A percentile compares a stretch with the other conserved stretches of the same genome.
These are phyloP conservation scores for Plectosphaerella cucumerina DNA, from an alignment of 2,329 filamentous ascomycete genomes.

Conservation along the genomic window DNA sequence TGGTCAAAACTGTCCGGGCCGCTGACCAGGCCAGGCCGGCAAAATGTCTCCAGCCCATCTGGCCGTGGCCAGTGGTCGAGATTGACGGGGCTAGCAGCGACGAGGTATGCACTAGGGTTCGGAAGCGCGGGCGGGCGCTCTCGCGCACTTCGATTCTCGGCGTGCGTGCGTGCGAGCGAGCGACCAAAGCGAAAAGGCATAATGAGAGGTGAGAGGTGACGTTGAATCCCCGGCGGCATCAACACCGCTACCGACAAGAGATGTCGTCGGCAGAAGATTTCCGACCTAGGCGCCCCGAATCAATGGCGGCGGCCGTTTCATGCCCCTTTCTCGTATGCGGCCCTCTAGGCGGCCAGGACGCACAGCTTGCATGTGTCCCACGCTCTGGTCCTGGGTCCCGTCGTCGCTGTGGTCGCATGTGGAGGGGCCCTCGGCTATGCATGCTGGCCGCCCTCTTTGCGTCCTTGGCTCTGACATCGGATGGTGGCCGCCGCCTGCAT, in stretches of 20 bases:
- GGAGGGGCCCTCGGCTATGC: slow-evolving; percentile 34
- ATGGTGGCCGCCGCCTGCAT: slow-evolving; percentile 11
- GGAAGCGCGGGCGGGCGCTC: not conserved
- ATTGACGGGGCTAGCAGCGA: not conserved
- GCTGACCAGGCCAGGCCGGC: not conserved
- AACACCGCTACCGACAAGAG: not conserved
- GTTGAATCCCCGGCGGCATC: too few species aligned
- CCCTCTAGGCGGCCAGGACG: slow-evolving; percentile 5
- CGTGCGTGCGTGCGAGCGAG: not conserved
- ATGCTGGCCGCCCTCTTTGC: slow-evolving; percentile 15
- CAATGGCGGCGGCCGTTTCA: not conserved
- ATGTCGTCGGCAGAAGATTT: not conserved
- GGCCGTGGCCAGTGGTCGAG: not conserved
- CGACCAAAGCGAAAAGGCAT: not conserved
- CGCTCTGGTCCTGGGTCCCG: slow-evolving; percentile 9
- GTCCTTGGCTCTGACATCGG: slow-evolving; percentile 6
- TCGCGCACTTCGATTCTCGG: too few species aligned
- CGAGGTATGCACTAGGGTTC: not conserved
- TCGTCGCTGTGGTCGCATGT: slow-evolving; percentile 20
- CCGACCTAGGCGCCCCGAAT: not conserved
- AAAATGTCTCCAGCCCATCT: not conserved
- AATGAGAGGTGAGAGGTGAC: not conserved
- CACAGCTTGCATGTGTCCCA: slow-evolving; percentile 11
- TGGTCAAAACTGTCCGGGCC: not conserved
- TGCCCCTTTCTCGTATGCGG: slow-evolving; percentile 2